phyloP scores from a whole-genome alignment of 768 basidiomycete species.

The Hortiboletus flavorubellus region DNA sequence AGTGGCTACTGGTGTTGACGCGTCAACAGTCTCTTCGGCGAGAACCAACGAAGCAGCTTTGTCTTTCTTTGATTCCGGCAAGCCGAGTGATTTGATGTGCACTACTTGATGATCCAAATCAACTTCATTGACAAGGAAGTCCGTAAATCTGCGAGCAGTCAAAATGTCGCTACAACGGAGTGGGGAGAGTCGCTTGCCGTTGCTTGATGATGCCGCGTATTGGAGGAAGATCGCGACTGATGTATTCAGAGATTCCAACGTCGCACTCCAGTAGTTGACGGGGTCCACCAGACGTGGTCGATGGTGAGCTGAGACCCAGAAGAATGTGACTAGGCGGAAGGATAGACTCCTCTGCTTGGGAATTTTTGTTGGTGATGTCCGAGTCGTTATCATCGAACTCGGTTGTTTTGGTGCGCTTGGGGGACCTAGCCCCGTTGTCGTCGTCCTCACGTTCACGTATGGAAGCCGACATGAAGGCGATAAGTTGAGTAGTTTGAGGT shows the following conservation, averaged over 20 bases:
- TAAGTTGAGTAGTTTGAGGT: neutral
- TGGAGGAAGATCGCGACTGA: conserved; percentile 62
- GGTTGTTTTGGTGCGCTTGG: conserved; percentile 39
- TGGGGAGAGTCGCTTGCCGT: conserved; percentile 49
- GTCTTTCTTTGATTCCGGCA: conserved; percentile 56
- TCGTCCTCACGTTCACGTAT: conserved; percentile 54
- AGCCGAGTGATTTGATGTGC: conserved; percentile 73
- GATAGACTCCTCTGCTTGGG: conserved; percentile 24
- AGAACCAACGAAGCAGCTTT: conserved; percentile 26
- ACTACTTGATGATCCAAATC: conserved; percentile 76
- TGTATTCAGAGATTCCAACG: conserved; percentile 90
- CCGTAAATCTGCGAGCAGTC: conserved; percentile 71
- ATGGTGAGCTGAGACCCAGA: conserved; percentile 55
- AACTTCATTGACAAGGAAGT: conserved; percentile 94
- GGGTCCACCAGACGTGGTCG: conserved; percentile 47
- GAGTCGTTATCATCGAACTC: conserved; percentile 10
- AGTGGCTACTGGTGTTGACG: conserved; percentile 12
- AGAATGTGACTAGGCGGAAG: conserved; percentile 76
- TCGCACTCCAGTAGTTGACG: conserved; percentile 68
- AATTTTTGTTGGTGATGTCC: conserved; percentile 1
- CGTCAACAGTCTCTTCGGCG: conserved; percentile 15
- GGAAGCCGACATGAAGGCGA: conserved; percentile 26
- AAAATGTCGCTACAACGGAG: neutral
- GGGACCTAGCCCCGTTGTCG: conserved; percentile 32
- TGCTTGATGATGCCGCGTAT: conserved; percentile 97